Percentiles rank a stretch among this genome's conserved stretches.
Evolutionary conservation across 176 grass and related monocot species (phyloP).

Genomic region (Oryza meyeriana): DNA sequence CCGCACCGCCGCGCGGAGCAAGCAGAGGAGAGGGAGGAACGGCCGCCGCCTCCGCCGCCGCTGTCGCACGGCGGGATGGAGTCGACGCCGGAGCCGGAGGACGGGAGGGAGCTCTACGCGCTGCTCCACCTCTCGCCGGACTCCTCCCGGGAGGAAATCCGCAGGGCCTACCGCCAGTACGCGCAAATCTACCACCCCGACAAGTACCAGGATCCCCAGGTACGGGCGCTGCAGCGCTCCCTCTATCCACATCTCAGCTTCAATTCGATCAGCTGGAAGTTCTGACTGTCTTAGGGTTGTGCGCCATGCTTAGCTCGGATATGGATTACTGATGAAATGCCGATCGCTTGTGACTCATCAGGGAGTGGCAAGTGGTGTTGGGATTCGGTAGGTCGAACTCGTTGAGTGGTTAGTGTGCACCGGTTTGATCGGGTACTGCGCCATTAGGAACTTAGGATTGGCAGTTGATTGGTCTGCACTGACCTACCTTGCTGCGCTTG

Average conservation of each 20-base stretch:
- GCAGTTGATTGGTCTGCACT: not conserved
- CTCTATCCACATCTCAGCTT: not conserved
- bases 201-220: slow-evolving; percentile 75
- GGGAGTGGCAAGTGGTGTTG: not conserved
- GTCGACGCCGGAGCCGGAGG: slow-evolving; percentile 43
- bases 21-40: not conserved
- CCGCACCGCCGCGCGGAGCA: not conserved
- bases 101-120: slow-evolving; percentile 71
- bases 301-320: not conserved
- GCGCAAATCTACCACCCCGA: slow-evolving; percentile 96
- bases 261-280: not conserved
- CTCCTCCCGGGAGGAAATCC: slow-evolving; percentile 75
- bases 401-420: not conserved
- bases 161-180: slow-evolving; percentile 83
- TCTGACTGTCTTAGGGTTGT: slow-evolving; percentile 7
- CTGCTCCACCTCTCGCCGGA: slow-evolving; percentile 84
- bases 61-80: slow-evolving; percentile 20
- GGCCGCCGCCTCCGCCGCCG: slow-evolving; percentile 20
- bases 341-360: not conserved
- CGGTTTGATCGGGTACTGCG: not conserved
- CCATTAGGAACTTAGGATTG: not conserved
- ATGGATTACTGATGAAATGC: slow-evolving; percentile 1
- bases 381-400: not conserved
- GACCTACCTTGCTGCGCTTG: not conserved
- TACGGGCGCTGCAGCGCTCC: not conserved